A percentile compares a stretch with the other conserved stretches of the same genome.
These are phyloP conservation scores for Nitzschia sp. DNA, from an alignment of 108 stramenopile genomes.

Conservation along the genomic window DNA sequence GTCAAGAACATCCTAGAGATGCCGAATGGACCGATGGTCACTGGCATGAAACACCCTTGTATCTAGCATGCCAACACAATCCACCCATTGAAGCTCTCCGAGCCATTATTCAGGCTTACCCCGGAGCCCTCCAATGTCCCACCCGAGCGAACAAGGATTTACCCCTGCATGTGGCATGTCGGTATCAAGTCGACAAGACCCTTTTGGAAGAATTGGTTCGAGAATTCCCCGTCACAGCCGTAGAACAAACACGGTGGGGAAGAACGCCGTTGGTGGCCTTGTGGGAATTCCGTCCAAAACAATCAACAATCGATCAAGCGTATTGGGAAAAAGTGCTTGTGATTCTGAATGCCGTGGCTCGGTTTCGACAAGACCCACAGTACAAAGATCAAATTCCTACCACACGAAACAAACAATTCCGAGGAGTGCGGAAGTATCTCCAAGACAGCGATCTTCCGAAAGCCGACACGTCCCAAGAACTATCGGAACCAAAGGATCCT, in stretches of 20 bases:
- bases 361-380: slow-evolving; percentile 10
- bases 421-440: not conserved
- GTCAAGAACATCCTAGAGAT: slow-evolving; percentile 21
- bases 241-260: slow-evolving; percentile 20
- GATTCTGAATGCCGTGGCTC: slow-evolving; percentile 32
- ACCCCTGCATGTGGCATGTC: slow-evolving; percentile 41
- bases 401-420: slow-evolving; percentile 5
- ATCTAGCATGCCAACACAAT: slow-evolving; percentile 32
- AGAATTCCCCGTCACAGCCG: slow-evolving; percentile 28
- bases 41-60: slow-evolving; percentile 37
- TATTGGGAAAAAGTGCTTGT: slow-evolving; percentile 38
- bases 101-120: slow-evolving; percentile 32
- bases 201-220: slow-evolving; percentile 19
- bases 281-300: slow-evolving; percentile 23
- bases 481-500: not conserved
- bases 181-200: slow-evolving; percentile 12
- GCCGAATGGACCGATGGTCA: slow-evolving; percentile 31
- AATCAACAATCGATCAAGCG: not conserved
- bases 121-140: slow-evolving; percentile 2
- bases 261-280: slow-evolving; percentile 19
- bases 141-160: slow-evolving; percentile 27
- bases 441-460: not conserved
- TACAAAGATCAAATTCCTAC: slow-evolving; percentile 6
- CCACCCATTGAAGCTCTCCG: slow-evolving; percentile 28
- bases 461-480: not conserved